Conservation (phyloP, 192 early-diverging fungal species). For the Obelidium mucronatum region DNA sequence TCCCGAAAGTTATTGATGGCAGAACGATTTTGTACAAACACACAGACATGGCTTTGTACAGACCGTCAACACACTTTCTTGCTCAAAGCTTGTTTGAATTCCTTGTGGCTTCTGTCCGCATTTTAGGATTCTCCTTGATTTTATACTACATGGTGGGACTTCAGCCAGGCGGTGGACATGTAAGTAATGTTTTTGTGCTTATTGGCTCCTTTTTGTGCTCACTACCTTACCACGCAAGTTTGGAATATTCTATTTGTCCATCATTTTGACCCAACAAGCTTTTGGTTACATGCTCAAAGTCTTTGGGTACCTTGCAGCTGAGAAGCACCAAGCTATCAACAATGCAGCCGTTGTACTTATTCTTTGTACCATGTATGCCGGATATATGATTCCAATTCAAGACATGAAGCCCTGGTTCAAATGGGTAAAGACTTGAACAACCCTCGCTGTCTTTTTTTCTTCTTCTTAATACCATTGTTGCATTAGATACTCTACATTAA, state of each 20-base stretch:
- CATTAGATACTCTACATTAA: slow-evolving; percentile 66
- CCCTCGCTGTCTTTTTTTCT: neutral
- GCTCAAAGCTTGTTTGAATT: slow-evolving; percentile 63
- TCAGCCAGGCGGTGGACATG: slow-evolving; percentile 45
- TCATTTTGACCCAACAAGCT: slow-evolving; percentile 61
- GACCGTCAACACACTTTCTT: slow-evolving; percentile 63
- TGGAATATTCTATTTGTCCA: slow-evolving; percentile 60
- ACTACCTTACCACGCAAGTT: slow-evolving; percentile 40
- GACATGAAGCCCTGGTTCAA: slow-evolving; percentile 70
- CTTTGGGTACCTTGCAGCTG: slow-evolving; percentile 57
- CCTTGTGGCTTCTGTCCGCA: slow-evolving; percentile 53
- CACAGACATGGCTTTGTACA: slow-evolving; percentile 73
- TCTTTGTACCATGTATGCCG: slow-evolving; percentile 60
- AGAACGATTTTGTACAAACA: slow-evolving; percentile 82
- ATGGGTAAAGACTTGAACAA: slow-evolving; percentile 39
- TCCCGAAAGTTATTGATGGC: slow-evolving; percentile 74
- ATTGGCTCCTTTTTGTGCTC: neutral
- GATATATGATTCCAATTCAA: slow-evolving; percentile 67
- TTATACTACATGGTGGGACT: slow-evolving; percentile 73
- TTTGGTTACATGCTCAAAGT: slow-evolving; percentile 70
- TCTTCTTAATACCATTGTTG: neutral
- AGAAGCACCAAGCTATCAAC: slow-evolving; percentile 60
- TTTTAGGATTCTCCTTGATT: slow-evolving; percentile 61
- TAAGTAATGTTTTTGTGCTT: neutral
- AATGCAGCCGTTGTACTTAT: slow-evolving; percentile 61